A percentile compares a stretch with the other conserved stretches of the same genome.
phyloP scores from a whole-genome alignment of 116 monocot species.

The Phalaenopsis hybrid region DNA sequence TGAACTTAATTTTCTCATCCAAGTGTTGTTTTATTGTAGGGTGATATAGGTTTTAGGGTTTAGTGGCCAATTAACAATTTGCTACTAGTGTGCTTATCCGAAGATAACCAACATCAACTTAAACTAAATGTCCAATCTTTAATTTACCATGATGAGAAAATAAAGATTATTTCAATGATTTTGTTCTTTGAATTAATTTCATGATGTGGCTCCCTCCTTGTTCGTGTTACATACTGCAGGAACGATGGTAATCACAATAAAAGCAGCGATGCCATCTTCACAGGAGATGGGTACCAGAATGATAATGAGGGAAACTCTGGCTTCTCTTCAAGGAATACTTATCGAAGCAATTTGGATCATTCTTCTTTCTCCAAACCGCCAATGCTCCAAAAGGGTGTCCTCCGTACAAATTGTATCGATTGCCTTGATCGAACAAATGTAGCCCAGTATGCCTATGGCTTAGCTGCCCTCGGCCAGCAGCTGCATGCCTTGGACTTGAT shows the following conservation, averaged over 20 bases:
- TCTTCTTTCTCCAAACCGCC: conserved; percentile 21
- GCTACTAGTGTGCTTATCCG: neutral
- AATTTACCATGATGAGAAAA: neutral
- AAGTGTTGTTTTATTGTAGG: neutral
- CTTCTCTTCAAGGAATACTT: conserved; percentile 1
- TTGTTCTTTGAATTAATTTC: neutral
- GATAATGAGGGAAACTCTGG: conserved; percentile 14
- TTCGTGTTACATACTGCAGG: conserved; percentile 24
- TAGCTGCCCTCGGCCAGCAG: conserved; percentile 76
- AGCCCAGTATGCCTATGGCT: conserved; percentile 89
- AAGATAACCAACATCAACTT: neutral
- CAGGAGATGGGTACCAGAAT: conserved; percentile 12
- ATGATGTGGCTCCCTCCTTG: neutral
- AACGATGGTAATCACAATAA: conserved; percentile 12
- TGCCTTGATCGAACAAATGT: conserved; percentile 97
- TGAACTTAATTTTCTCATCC: neutral
- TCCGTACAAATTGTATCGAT: conserved; percentile 95
- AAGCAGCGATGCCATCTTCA: conserved; percentile 7
- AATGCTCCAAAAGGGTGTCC: conserved; percentile 60
- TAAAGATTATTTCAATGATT: neutral
- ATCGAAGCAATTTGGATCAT: conserved; percentile 13
- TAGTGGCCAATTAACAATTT: neutral
- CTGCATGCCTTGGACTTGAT: conserved; percentile 60
- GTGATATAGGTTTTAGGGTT: neutral
- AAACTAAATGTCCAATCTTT: neutral